Base-by-base conservation (phyloP, 2,329 filamentous ascomycete species). In the Zymoseptoria pseudotritici region DNA sequence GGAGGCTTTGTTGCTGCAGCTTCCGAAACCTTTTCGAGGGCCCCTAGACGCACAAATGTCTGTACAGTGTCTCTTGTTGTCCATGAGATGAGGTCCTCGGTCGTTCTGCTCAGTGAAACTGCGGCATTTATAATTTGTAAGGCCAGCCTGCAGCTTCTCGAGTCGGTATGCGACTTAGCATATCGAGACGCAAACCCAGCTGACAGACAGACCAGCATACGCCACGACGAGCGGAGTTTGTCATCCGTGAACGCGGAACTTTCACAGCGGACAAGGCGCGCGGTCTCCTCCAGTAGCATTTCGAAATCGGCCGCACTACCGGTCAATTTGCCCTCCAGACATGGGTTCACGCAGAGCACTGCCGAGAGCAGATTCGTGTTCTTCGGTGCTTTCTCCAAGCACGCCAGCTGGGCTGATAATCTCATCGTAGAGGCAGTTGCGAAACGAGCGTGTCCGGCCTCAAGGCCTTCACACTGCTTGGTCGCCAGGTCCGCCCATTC, bases 61-160 rank as follows among this genome's bases (percentile, higher is more conserved):
- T 82, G 80, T 58, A 87, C 82, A n/a, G 90, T 82, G 17, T 82
- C 79, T 55, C 80, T 76, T 6, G 88, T 78, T 49, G 70, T 57
- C 70, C 70, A 73, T 5, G 61, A 61, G 19, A 62, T 36, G 3
- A 68, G 24, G 3, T 65, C 61, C 11, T 71, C 67, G 24, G 61
- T 56, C 9, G 61, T 58, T 36, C 58, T 64, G 51, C 61, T 64
- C 9, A 29, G 22, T 11, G 59, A 49, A 1, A 72, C 24, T 2
- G 66, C 67, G 19, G 29, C 31, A 17, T 64, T 54, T 6, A 71
- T 56, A 46, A 72, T 66, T 10, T 60, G 50, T n/a, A 58, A 55
- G 5, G 64, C 63, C 8, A 59, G 54, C 5, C 17, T 17, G 36
- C 36, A 46, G 5, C 13, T 46, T 17, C 36, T 46, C 10, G 5